These are phyloP conservation scores for Xylaria sp. DNA, from an alignment of 2,329 filamentous ascomycete species.

Conservation along the genomic window DNA sequence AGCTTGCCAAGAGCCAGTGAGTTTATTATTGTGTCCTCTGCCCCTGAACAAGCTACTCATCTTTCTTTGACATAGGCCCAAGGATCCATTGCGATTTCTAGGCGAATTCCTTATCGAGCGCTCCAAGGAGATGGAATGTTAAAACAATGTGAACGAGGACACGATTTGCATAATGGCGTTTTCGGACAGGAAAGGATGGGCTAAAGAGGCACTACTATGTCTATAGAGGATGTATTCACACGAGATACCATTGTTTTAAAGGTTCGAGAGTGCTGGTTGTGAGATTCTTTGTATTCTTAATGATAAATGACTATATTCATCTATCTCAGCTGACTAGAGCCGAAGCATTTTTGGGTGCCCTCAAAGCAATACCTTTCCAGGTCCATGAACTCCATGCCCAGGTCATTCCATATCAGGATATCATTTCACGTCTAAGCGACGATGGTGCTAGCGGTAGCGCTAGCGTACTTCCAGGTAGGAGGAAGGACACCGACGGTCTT, in stretches of 20 bases:
- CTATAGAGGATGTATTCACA: conserved; percentile 23
- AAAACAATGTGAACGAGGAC: background rate
- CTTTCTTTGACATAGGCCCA: conserved; percentile 55
- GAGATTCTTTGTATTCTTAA: conserved; percentile 29
- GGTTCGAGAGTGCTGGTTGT: conserved; percentile 18
- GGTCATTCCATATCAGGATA: conserved; percentile 33
- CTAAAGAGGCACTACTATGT: conserved; percentile 19
- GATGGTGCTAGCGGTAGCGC: conserved; percentile 90
- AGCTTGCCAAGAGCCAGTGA: conserved; percentile 72
- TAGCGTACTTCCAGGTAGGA: conserved; percentile 99
- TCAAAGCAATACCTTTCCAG: conserved; percentile 40
- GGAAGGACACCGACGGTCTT: conserved; percentile 76
- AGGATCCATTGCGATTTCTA: conserved; percentile 70
- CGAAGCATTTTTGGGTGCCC: conserved; percentile 33
- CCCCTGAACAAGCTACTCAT: background rate
- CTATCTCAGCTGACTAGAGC: conserved; percentile 34
- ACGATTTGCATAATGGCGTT: conserved; percentile 35
- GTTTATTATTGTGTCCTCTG: conserved; percentile 40
- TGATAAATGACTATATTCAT: conserved; percentile 25
- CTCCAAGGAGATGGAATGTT: conserved; percentile 66
- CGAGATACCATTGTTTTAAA: conserved; percentile 35
- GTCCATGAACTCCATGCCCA: conserved; percentile 44
- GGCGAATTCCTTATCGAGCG: conserved; percentile 74
- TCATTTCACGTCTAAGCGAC: conserved; percentile 72
- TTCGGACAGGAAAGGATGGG: conserved; percentile 25